Conservation (phyloP, 306 rosid genomes). For the Rosa chinensis region DNA sequence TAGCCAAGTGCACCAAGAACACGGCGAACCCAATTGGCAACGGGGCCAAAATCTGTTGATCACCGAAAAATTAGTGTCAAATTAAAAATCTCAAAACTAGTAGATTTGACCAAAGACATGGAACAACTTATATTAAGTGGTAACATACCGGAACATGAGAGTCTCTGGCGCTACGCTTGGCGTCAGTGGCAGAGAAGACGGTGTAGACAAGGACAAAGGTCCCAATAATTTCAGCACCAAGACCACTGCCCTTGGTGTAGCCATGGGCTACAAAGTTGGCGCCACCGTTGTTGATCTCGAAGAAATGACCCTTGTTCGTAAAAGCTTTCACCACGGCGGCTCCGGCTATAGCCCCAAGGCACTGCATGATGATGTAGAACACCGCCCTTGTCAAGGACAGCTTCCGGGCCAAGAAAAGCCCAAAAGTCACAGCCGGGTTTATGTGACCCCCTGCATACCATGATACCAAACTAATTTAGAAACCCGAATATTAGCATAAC, state of each 20-base stretch:
- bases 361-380: conserved; percentile 85
- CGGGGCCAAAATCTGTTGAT: conserved; percentile 74
- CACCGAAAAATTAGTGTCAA: background rate
- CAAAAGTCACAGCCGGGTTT: conserved; percentile 73
- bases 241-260: conserved; percentile 75
- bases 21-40: conserved; percentile 88
- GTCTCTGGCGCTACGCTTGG: conserved; percentile 84
- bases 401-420: conserved; percentile 77
- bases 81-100: background rate
- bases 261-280: conserved; percentile 66
- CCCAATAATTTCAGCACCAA: conserved; percentile 60
- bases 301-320: conserved; percentile 9
- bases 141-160: conserved; percentile 60
- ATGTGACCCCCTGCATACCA: conserved; percentile 48
- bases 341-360: conserved; percentile 71
- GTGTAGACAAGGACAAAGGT: conserved; percentile 62
- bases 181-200: conserved; percentile 94
- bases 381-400: conserved; percentile 78
- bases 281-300: conserved; percentile 41
- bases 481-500: background rate
- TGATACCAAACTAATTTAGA: background rate
- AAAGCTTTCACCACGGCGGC: conserved; percentile 59
- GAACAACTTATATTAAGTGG: background rate
- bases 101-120: background rate
- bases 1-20: conserved; percentile 62